phyloP scores from a whole-genome alignment of 2,329 filamentous ascomycete species.

The Colletotrichum sp. region DNA sequence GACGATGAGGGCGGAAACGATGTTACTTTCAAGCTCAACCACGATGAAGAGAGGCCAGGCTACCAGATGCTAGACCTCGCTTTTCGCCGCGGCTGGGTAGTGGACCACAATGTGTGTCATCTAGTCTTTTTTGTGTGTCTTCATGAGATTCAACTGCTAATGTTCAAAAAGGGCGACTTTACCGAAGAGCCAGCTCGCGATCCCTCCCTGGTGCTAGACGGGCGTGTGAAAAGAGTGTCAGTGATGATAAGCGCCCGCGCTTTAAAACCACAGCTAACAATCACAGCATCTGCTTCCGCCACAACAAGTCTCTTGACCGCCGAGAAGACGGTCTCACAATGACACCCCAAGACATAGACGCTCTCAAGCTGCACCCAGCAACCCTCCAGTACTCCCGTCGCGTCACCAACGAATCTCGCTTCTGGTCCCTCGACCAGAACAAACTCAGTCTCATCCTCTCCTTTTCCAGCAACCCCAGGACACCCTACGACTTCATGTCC shows the following conservation, averaged over 20 bases:
- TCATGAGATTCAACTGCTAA: not conserved
- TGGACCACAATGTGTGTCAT: slow-evolving; percentile 31
- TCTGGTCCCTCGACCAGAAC: slow-evolving; percentile 41
- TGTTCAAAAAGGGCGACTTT: slow-evolving; percentile 7
- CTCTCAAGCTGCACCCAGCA: slow-evolving; percentile 40
- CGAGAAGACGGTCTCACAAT: slow-evolving; percentile 39
- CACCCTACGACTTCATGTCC: slow-evolving; percentile 51
- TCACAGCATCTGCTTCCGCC: slow-evolving; percentile 38
- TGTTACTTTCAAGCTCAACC: slow-evolving; percentile 35
- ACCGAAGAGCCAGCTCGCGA: slow-evolving; percentile 12
- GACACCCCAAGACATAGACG: slow-evolving; percentile 35
- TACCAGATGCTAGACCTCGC: slow-evolving; percentile 35
- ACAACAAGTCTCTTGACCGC: slow-evolving; percentile 32
- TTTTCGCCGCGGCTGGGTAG: slow-evolving; percentile 30
- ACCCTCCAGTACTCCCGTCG: slow-evolving; percentile 42
- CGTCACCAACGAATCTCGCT: slow-evolving; percentile 42
- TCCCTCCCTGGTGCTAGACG: slow-evolving; percentile 28
- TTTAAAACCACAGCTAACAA: fast-evolving
- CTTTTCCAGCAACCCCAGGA: slow-evolving; percentile 47
- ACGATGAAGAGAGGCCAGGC: slow-evolving; percentile 33
- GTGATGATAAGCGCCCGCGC: not conserved
- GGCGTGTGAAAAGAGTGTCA: slow-evolving; percentile 39
- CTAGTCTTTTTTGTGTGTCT: fast-evolving
- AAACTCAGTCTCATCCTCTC: slow-evolving; percentile 46
- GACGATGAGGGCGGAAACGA: slow-evolving; percentile 12